A percentile compares a stretch with the other conserved stretches of the same genome.
Conservation (phyloP, 208 protist species). For the Crithidia brevicula region DNA sequence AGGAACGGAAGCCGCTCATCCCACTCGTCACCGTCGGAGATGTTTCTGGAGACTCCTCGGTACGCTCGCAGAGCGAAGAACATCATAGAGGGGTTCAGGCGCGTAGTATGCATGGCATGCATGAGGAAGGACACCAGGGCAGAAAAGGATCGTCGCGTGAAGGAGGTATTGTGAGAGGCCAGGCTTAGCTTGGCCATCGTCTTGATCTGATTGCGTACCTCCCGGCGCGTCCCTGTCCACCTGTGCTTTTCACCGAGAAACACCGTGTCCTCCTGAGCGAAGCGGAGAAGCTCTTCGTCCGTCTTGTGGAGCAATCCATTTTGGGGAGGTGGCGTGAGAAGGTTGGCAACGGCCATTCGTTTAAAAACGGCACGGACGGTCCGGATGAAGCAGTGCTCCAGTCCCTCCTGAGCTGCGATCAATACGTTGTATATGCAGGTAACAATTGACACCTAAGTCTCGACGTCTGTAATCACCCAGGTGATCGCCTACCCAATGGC, state of each 20-base stretch:
- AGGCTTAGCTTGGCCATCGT: conserved; percentile 39
- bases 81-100: conserved; percentile 14
- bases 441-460: neutral
- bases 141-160: neutral
- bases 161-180: conserved; percentile 5
- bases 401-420: conserved; percentile 32
- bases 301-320: conserved; percentile 16
- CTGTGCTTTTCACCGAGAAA: conserved; percentile 37
- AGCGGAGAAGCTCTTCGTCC: neutral
- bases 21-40: conserved; percentile 3
- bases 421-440: conserved; percentile 39
- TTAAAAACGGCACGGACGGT: conserved; percentile 17
- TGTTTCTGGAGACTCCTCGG: conserved; percentile 1
- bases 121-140: conserved; percentile 4
- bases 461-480: neutral
- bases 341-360: conserved; percentile 25
- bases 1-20: conserved; percentile 7
- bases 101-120: conserved; percentile 22
- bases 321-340: conserved; percentile 21
- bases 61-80: conserved; percentile 20
- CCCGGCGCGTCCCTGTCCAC: conserved; percentile 13
- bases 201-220: conserved; percentile 34
- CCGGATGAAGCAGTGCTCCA: conserved; percentile 23
- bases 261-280: conserved; percentile 9
- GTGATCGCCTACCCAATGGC: conserved; percentile 20